Percentiles rank a stretch among this genome's conserved stretches.
phyloP scores from a whole-genome alignment of 176 grass and related monocot genomes.

The Oryza glaberrima region DNA sequence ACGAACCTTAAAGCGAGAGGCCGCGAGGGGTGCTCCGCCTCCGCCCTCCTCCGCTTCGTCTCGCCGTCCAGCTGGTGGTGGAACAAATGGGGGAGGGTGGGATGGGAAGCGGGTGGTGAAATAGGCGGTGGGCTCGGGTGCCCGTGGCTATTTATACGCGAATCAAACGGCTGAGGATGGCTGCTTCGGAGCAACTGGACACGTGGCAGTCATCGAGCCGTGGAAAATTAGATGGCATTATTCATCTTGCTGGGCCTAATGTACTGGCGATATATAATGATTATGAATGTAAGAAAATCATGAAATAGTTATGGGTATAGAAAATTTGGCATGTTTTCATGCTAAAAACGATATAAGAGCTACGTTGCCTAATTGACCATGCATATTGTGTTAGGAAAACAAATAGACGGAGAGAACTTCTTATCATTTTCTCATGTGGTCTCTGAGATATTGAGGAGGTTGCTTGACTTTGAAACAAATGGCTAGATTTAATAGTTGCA shows the following conservation, averaged over 20 bases:
- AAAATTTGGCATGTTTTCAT: neutral
- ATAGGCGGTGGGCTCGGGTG: slow-evolving; percentile 34
- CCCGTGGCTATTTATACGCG: slow-evolving; percentile 37
- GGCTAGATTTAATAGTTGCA: neutral
- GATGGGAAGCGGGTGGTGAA: slow-evolving; percentile 26
- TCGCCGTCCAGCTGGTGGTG: slow-evolving; percentile 19
- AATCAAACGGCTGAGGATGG: slow-evolving; percentile 40
- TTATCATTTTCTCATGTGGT: neutral
- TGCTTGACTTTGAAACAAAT: neutral
- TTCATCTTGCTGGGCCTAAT: neutral
- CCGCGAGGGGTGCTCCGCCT: slow-evolving; percentile 29
- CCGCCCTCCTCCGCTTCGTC: slow-evolving; percentile 13
- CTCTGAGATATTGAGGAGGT: neutral
- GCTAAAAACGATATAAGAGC: neutral
- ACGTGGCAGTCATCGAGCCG: slow-evolving; percentile 26
- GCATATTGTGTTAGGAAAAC: neutral
- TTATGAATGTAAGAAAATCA: too few relatives aligned
- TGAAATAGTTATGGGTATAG: neutral
- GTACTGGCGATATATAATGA: neutral
- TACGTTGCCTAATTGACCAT: neutral
- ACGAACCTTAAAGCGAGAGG: slow-evolving; percentile 40
- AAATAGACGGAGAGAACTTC: neutral
- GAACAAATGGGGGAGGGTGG: slow-evolving; percentile 50
- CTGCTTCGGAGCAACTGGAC: neutral
- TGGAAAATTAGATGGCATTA: neutral